Evolutionary conservation across 768 basidiomycete species (phyloP).

Genomic region (Leccinum fibrillosum): DNA sequence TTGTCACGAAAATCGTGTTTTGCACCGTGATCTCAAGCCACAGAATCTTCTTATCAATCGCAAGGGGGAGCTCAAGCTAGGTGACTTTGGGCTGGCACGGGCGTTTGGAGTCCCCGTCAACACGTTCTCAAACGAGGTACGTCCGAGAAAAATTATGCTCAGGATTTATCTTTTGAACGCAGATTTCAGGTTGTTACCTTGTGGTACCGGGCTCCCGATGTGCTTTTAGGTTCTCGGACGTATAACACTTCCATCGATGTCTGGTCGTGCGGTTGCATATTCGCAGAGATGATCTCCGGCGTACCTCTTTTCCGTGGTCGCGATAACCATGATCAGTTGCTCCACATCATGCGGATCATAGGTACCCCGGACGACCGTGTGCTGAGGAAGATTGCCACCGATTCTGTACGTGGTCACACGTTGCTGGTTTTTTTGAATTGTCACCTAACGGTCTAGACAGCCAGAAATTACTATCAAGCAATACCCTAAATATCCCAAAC

Average conservation of each 20-base stretch:
- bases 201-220: conserved; percentile 99
- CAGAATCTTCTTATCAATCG: conserved; percentile 98
- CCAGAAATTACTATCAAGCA: conserved; percentile 82
- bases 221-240: conserved; percentile 92
- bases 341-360: conserved; percentile 95
- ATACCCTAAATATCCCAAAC: conserved; percentile 84
- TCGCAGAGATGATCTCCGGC: conserved; percentile 99
- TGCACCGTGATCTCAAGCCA: conserved; percentile 97
- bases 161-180: conserved; percentile 1
- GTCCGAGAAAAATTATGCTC: not conserved
- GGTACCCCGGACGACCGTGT: conserved; percentile 91
- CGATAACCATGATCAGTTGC: conserved; percentile 96
- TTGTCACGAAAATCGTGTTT: conserved; percentile 97
- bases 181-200: conserved; percentile 84
- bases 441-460: conserved; percentile 34
- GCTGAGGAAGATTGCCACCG: conserved; percentile 82
- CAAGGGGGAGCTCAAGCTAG: conserved; percentile 94
- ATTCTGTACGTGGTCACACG: conserved; percentile 60
- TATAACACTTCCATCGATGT: conserved; percentile 99
- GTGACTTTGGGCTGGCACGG: conserved; percentile 95
- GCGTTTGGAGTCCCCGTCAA: conserved; percentile 99
- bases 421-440: not conserved
- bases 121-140: conserved; percentile 95
- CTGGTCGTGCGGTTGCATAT: conserved; percentile 99
- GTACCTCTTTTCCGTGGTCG: conserved; percentile 95